Conservation (phyloP, 495 filamentous ascomycete genomes). For the Lophiostoma macrostomum region DNA sequence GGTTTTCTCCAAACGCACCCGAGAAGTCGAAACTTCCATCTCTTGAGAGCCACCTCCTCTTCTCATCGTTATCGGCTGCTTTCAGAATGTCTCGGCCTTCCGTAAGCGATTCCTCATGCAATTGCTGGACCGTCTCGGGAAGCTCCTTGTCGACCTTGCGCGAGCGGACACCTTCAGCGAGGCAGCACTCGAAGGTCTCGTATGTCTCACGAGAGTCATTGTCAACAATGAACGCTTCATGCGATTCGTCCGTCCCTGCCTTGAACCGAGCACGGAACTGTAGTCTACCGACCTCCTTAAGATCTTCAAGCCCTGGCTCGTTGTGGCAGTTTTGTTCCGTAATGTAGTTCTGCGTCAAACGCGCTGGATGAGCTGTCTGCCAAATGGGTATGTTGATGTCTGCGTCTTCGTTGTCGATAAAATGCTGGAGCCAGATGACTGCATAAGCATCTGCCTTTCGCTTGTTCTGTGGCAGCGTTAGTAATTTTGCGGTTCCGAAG, state of each 20-base stretch:
- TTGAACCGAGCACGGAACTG: constrained; percentile 78
- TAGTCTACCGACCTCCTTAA: constrained; percentile 76
- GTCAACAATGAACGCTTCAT: constrained; percentile 76
- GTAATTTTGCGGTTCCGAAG: too few species aligned
- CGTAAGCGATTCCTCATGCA: constrained; percentile 76
- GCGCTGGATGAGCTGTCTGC: constrained; percentile 65
- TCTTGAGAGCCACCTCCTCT: constrained; percentile 71
- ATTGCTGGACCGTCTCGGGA: constrained; percentile 59
- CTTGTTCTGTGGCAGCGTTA: too few species aligned
- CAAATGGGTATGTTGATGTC: constrained; percentile 84
- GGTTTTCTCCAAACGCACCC: constrained; percentile 75
- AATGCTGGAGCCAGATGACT: constrained; percentile 77
- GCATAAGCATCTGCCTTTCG: constrained; percentile 71
- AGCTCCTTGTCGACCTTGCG: constrained; percentile 65
- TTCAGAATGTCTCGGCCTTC: constrained; percentile 77
- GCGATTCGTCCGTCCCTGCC: constrained; percentile 85
- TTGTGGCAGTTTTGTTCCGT: constrained; percentile 64
- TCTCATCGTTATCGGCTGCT: constrained; percentile 64
- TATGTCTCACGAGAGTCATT: constrained; percentile 89
- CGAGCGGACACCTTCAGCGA: constrained; percentile 74
- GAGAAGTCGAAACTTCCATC: constrained; percentile 86
- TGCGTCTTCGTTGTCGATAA: constrained; percentile 72
- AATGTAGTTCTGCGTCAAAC: constrained; percentile 88
- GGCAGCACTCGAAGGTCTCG: constrained; percentile 90
- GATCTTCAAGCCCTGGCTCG: constrained; percentile 62